Conservation (phyloP, 305 asterid genomes). For the Fraxinus platypoda region DNA sequence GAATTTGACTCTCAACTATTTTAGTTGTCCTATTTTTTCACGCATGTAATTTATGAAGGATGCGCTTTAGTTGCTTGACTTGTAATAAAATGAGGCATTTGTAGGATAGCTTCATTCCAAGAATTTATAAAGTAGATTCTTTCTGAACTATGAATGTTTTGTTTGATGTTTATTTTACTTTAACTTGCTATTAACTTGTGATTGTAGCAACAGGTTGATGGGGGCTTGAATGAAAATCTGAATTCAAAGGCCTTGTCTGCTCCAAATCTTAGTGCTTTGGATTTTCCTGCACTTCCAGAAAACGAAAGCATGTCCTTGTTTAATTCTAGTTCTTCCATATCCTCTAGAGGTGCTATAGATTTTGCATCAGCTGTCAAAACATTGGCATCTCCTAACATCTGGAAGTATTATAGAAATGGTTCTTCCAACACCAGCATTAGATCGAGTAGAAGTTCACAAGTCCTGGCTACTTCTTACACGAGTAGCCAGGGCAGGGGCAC, state of each 20-base stretch:
- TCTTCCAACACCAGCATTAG: slow-evolving; percentile 54
- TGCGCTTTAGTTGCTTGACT: not conserved
- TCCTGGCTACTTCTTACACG: slow-evolving; percentile 47
- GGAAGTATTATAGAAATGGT: slow-evolving; percentile 61
- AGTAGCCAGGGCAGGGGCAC: slow-evolving; percentile 53
- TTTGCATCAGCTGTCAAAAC: slow-evolving; percentile 73
- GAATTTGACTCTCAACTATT: not conserved
- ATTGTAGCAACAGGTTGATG: slow-evolving; percentile 68
- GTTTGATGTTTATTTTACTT: not conserved
- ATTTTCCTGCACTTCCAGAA: slow-evolving; percentile 60
- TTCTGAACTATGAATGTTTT: not conserved
- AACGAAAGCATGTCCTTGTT: slow-evolving; percentile 39
- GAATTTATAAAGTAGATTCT: not conserved
- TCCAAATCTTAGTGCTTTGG: slow-evolving; percentile 56
- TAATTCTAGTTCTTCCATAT: slow-evolving; percentile 54
- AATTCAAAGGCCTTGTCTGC: slow-evolving; percentile 54
- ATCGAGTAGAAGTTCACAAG: slow-evolving; percentile 73
- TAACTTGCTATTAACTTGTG: not conserved
- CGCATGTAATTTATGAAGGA: not conserved
- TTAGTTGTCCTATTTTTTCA: not conserved
- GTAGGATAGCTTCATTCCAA: not conserved
- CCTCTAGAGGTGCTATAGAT: slow-evolving; percentile 59
- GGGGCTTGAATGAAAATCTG: slow-evolving; percentile 52
- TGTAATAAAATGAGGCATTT: not conserved
- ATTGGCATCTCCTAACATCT: slow-evolving; percentile 59